Conservation (phyloP, 805 yeast genomes). For the Candida schatavii region DNA sequence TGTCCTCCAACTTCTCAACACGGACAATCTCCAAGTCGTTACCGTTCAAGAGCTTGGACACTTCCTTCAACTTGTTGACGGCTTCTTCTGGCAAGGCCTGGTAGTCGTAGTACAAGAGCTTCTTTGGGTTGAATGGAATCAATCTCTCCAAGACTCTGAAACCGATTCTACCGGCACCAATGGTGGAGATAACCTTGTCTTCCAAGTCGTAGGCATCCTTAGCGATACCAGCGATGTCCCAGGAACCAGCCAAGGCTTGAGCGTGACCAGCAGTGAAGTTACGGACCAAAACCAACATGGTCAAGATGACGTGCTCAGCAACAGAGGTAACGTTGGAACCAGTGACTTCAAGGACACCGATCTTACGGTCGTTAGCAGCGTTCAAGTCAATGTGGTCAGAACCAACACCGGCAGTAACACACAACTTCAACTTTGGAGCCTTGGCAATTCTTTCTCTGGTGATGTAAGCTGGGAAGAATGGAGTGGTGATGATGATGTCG, state of each 20-base stretch:
- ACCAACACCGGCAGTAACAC: slow-evolving; percentile 83
- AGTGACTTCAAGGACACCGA: slow-evolving; percentile 76
- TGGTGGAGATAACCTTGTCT: slow-evolving; percentile 71
- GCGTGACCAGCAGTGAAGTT: slow-evolving; percentile 80
- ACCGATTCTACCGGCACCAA: slow-evolving; percentile 82
- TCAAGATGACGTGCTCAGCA: slow-evolving; percentile 78
- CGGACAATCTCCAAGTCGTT: slow-evolving; percentile 55
- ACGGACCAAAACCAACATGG: slow-evolving; percentile 66
- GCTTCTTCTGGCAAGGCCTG: slow-evolving; percentile 61
- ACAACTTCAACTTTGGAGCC: slow-evolving; percentile 68
- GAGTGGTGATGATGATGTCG: slow-evolving; percentile 76
- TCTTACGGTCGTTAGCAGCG: slow-evolving; percentile 60
- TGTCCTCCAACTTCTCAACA: slow-evolving; percentile 58
- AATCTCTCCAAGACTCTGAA: slow-evolving; percentile 70
- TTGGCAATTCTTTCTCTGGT: slow-evolving; percentile 61
- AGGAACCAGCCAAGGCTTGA: slow-evolving; percentile 55
- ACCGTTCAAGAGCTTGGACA: slow-evolving; percentile 41
- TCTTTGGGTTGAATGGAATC: slow-evolving; percentile 70
- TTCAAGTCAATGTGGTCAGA: slow-evolving; percentile 76
- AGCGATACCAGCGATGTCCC: slow-evolving; percentile 79
- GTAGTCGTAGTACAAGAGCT: slow-evolving; percentile 72
- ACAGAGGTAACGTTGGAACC: slow-evolving; percentile 82
- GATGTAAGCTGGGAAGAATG: slow-evolving; percentile 80
- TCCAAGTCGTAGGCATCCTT: slow-evolving; percentile 74
- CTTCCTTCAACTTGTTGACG: slow-evolving; percentile 34